A percentile compares a stretch with the other conserved stretches of the same genome.
phyloP scores from a whole-genome alignment of 495 filamentous ascomycete species.

The Hyaloscypha bicolor region DNA sequence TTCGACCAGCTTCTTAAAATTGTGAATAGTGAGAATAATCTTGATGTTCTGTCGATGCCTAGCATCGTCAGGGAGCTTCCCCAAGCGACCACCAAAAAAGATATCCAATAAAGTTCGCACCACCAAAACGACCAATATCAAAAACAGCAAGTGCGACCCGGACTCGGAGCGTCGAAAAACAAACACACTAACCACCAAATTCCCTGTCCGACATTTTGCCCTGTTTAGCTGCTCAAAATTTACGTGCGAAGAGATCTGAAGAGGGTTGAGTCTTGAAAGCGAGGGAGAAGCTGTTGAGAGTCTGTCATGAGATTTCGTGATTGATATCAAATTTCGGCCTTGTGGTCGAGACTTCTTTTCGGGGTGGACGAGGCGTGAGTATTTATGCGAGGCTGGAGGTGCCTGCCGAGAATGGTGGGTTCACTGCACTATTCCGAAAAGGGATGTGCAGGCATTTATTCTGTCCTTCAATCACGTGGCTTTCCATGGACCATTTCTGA shows the following conservation, averaged over 20 bases:
- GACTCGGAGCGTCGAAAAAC: constrained; percentile 6
- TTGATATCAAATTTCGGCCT: constrained; percentile 13
- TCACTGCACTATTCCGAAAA: background rate
- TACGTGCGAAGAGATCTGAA: background rate
- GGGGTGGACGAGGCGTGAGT: constrained; percentile 11
- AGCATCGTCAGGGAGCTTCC: background rate
- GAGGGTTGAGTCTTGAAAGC: background rate
- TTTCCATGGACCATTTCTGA: background rate
- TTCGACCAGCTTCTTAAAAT: background rate
- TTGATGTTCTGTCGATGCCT: background rate
- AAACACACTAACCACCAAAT: constrained; percentile 40
- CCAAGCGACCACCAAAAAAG: background rate
- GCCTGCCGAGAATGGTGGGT: background rate
- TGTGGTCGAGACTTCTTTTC: constrained; percentile 10
- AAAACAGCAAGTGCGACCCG: background rate
- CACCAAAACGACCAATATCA: background rate
- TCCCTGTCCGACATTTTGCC: constrained; percentile 33
- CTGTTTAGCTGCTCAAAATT: background rate
- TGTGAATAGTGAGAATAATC: background rate
- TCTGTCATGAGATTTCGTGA: background rate
- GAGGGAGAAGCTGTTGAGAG: background rate
- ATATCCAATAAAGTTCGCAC: background rate
- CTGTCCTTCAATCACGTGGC: background rate
- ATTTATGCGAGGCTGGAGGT: constrained; percentile 27
- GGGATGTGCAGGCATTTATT: background rate